Evolutionary conservation across 148 eudicot genomes (phyloP), one percentile per base, ranked within the genome.

Genomic region (Cornus controversa): DNA sequence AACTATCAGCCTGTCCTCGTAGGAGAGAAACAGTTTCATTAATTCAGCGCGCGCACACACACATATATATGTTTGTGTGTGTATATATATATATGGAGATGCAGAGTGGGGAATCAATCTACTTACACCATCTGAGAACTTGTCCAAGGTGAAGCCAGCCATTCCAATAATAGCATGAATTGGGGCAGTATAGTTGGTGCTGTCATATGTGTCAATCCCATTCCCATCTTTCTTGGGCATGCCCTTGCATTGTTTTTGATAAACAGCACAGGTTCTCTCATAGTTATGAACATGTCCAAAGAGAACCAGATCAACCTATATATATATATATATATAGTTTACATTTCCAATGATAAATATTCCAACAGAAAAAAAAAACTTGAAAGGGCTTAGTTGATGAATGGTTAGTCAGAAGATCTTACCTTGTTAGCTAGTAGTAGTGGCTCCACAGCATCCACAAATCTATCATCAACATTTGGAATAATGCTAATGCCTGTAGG

Each of bases 81-180:
- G n/a, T 31, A 18, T 1, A 50, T 50, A 42, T 42, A 42, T 42
- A 50, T 50, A 4, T 50, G 13, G 60, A 14, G 60, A 14, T 8
- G n/a, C n/a, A 14, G 5, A 20, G 22, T 20, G 5, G 60, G 26
- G 13, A 53, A 2, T 67, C 28, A 53, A 27, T 64, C n/a, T 26
- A 47, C 69, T 84, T 78, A 86, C 85, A 26, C 8, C 53, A 53
- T 63, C 14, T 25, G 91, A 76, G 73, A 88, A 94, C 6, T 63
- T 9, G 80, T 94, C 98, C 80, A 94, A 77, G 34, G 18, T 69
- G 81, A 91, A 94, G 40, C 98, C 98, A 79, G 98, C 98, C 98
- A 94, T 94, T 74, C 98, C 98, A 42, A 94, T 90, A 54, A 94
- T 67, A 71, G 87, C 91, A 3, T 94, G 98, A 84, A 94, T 87